These are phyloP conservation scores for Tuber brumale DNA, from an alignment of 495 filamentous ascomycete species.

Conservation along the genomic window DNA sequence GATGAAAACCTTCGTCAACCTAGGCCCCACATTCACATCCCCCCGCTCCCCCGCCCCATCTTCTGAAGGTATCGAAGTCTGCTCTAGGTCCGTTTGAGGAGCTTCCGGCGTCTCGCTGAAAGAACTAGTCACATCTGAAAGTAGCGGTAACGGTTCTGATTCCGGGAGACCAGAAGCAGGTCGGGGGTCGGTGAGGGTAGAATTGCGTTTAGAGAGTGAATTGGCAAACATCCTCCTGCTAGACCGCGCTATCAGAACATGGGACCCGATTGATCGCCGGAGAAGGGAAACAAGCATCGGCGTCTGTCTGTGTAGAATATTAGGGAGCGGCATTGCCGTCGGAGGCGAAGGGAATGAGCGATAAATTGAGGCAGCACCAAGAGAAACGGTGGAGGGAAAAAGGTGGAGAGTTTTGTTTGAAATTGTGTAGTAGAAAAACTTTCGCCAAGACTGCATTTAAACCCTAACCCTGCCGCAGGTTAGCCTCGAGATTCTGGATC, in stretches of 20 bases:
- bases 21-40: neutral
- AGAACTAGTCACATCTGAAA: neutral
- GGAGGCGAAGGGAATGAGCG: neutral
- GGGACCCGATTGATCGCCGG: constrained; percentile 26
- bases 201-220: neutral
- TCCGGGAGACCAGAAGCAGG: neutral
- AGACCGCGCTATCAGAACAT: neutral
- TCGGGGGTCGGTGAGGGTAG: neutral
- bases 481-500: neutral
- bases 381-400: constrained; percentile 3
- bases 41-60: neutral
- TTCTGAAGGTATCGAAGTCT: neutral
- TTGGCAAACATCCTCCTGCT: constrained; percentile 17
- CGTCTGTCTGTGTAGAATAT: constrained; percentile 21
- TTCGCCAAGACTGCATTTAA: neutral
- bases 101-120: neutral
- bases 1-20: neutral
- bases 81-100: neutral
- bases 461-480: neutral
- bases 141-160: neutral
- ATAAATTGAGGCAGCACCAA: neutral
- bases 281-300: constrained; percentile 20
- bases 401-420: constrained; percentile 10
- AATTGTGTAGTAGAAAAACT: constrained; percentile 1
- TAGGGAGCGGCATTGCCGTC: constrained; percentile 25